Evolutionary conservation across 768 basidiomycete genomes (phyloP), one percentile per base, ranked within the genome.

Genomic region (Leucocoprinus sp.): DNA sequence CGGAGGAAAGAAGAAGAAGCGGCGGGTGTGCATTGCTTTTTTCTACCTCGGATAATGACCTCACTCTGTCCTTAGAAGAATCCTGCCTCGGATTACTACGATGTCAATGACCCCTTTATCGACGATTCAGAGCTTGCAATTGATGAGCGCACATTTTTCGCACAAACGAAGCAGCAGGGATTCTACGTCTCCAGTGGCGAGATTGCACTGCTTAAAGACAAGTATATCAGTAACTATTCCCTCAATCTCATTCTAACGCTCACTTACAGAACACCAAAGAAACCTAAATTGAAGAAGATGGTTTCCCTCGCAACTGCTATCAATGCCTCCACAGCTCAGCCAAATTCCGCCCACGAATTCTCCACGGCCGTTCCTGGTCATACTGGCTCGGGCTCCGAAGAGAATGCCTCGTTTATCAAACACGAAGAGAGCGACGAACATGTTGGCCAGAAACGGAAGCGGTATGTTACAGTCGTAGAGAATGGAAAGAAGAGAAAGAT

Each of bases 121-220:
- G 96, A 99, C 70, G 96, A 99, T 64, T 90, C 91, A 1, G 95
- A 98, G 58, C 70, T 95, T 45, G 82, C 79, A 19, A 67, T 93
- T 37, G 93, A 98, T 66, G 82, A 93, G 58, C 82, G 95, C 4
- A 92, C 85, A 2, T 90, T 76, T 65, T 87, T 93, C 55, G 90
- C 86, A 4, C 82, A 90, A 61, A 95, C 93, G 4, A 90, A 86
- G 62, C 90, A 93, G 56, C 81, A 85, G 48, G 91, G 90, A 1
- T 96, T 93, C 69, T 95, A 93, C 57, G 93, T 97, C 8, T 87
- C 84, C 5, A 76, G 76, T 24, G 93, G 93, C 2, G 84, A 89
- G 56, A 85, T 97, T 11, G 90, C 90, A 3, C 61, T 97, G 9
- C 68, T 91, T 55, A 86, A 85, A 58, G 85, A 92, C 66, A 82